phyloP scores from a whole-genome alignment of 768 basidiomycete genomes.

The Suillus occidentalis region DNA sequence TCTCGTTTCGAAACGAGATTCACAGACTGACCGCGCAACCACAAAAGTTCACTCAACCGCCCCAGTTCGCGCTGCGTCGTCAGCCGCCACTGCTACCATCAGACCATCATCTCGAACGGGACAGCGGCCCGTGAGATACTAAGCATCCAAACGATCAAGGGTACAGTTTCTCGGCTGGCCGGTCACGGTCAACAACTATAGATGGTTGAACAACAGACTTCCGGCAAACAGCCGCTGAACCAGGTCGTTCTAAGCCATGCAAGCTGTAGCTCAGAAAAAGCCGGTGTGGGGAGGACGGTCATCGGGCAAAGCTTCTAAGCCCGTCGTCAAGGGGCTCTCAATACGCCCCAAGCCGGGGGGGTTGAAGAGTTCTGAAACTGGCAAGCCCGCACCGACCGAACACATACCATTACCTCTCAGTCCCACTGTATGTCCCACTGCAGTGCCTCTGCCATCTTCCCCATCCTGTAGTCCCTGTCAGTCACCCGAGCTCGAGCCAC shows the following conservation, averaged over 20 bases:
- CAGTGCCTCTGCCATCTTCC: slow-evolving; percentile 13
- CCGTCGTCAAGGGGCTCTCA: neutral
- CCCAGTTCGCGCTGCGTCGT: neutral
- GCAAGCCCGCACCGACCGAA: neutral
- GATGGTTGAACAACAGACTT: neutral
- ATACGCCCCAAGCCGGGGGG: neutral
- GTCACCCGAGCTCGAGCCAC: neutral
- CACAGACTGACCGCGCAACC: neutral
- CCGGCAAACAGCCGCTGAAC: neutral
- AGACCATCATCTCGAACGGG: neutral
- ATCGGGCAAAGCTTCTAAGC: neutral
- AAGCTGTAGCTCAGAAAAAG: neutral
- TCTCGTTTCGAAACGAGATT: neutral
- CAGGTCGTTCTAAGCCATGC: neutral
- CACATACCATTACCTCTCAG: slow-evolving; percentile 12
- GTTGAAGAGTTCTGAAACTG: neutral
- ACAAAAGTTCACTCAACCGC: neutral
- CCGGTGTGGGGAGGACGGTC: slow-evolving; percentile 8
- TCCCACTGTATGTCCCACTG: slow-evolving; percentile 4
- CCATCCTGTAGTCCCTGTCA: slow-evolving; percentile 1
- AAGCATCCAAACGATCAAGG: neutral
- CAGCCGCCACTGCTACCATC: neutral
- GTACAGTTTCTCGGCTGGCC: neutral
- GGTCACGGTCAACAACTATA: neutral
- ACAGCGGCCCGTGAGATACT: too few relatives aligned